phyloP scores from a whole-genome alignment of 495 filamentous ascomycete species.

The Pseudevernia furfuracea region DNA sequence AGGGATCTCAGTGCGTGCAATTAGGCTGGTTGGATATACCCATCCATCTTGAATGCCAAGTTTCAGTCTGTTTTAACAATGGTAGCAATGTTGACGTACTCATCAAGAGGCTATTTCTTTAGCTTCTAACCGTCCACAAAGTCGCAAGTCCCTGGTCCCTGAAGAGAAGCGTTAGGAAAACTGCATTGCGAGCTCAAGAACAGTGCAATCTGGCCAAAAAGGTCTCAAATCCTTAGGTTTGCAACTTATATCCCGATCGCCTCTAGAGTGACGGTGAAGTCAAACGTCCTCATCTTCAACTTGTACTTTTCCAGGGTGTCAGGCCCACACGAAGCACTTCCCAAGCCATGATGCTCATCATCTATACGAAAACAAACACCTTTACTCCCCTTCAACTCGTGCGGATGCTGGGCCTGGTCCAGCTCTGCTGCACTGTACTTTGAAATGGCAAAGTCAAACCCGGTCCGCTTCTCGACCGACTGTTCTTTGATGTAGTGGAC shows the following conservation, averaged over 20 bases:
- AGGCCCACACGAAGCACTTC: constrained; percentile 56
- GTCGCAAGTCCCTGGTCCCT: background rate
- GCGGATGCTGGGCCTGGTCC: constrained; percentile 50
- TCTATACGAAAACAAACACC: constrained; percentile 52
- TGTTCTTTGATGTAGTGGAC: constrained; percentile 25
- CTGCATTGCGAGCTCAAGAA: background rate
- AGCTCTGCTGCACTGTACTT: constrained; percentile 47
- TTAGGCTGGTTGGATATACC: background rate
- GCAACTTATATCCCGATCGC: constrained; percentile 15
- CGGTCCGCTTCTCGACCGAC: constrained; percentile 28
- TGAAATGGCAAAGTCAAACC: constrained; percentile 44
- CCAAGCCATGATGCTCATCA: constrained; percentile 48
- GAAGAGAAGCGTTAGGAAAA: background rate
- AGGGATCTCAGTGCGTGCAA: background rate
- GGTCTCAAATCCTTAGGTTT: background rate
- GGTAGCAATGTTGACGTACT: background rate
- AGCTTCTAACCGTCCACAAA: background rate
- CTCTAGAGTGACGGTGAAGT: constrained; percentile 22
- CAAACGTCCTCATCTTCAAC: constrained; percentile 26
- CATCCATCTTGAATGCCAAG: background rate
- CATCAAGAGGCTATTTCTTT: background rate
- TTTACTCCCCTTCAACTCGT: constrained; percentile 47
- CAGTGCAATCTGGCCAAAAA: background rate
- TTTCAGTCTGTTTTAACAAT: background rate
- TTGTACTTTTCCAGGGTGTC: constrained; percentile 46